phyloP scores from a whole-genome alignment of 106 monocot genomes.

The Agapanthus africanus region DNA sequence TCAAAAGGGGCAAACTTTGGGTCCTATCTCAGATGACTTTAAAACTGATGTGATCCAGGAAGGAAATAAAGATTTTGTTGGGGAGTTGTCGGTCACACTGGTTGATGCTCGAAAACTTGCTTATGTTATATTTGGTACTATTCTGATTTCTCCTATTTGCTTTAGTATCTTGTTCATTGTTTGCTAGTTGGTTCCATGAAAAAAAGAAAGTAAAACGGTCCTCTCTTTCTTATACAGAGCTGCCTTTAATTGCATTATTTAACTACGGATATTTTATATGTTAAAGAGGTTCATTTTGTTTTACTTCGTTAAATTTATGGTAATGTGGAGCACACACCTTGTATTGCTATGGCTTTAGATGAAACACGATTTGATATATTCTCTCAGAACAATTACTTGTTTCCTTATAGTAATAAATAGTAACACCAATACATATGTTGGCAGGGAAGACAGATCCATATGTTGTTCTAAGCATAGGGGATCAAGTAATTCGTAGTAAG shows the following conservation, averaged over 20 bases:
- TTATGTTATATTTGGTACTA: conserved; percentile 51
- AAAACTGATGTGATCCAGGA: conserved; percentile 32
- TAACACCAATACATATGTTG: background rate
- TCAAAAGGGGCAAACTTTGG: conserved; percentile 53
- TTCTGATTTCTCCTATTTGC: conserved; percentile 4
- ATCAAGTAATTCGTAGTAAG: conserved; percentile 86
- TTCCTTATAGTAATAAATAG: background rate
- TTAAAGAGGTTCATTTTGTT: background rate
- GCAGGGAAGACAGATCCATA: conserved; percentile 95
- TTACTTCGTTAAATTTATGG: background rate
- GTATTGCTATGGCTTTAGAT: background rate
- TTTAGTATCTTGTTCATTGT: background rate
- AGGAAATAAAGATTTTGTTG: conserved; percentile 55
- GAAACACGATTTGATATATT: background rate
- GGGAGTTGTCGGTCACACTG: conserved; percentile 66
- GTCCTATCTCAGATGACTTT: conserved; percentile 41
- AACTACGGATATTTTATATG: too few species aligned
- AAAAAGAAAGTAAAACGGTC: background rate
- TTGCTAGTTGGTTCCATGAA: background rate
- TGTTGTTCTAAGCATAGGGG: conserved; percentile 74
- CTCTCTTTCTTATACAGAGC: background rate
- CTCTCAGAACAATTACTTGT: background rate
- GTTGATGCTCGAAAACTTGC: conserved; percentile 79
- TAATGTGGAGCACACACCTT: background rate
- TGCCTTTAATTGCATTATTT: background rate